Evolutionary conservation across 495 filamentous ascomycete genomes (phyloP), one percentile per base, ranked within the genome.

Genomic region (Choiromyces venosus): DNA sequence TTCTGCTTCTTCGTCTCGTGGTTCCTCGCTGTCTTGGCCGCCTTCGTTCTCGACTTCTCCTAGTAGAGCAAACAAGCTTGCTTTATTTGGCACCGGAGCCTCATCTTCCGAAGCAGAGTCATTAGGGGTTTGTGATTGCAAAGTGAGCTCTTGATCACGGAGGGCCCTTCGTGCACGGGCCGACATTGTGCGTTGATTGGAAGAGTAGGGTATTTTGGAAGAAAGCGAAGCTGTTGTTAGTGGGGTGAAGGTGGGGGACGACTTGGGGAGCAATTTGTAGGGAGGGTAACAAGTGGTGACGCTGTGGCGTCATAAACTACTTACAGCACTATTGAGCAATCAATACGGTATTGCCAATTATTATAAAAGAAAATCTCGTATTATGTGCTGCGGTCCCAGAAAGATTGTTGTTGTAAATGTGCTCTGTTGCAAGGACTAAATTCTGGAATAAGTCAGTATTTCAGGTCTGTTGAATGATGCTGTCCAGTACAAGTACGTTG

Each of bases 1-100:
- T 39, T 38, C 65, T 67, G 72, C 39, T 14, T 83, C 85, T 25
- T 88, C 87, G 65, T 85, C 84, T 14, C 86, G 85, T 21, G 81
- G 81, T 18, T 83, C 83, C 19, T 87, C 85, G 73, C 89, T 84
- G 25, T 80, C 81, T 16, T 80, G 73, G 37, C 81, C 79, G 46
- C 83, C 81, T 0, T 84, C 84, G 5, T 44, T 44, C 21, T 38
- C 29, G 2, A 37, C 21, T 64, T 82, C 81, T 10, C 82, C 83
- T 12, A 83, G 79, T 16, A 82, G 72, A 6, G 80, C 83, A 52
- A 83, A 83, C 16, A 81, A 44, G 46, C 81, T 84, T 21, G 56
- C 73, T 71, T 82, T 83, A 64, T 73, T 68, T 9, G 76, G 67
- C 38, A 66, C 66, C 38, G 64, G 65, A 33, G 73, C 68, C 44